Base-by-base conservation (phyloP, 768 basidiomycete genomes). In the Suillus brevipes region DNA sequence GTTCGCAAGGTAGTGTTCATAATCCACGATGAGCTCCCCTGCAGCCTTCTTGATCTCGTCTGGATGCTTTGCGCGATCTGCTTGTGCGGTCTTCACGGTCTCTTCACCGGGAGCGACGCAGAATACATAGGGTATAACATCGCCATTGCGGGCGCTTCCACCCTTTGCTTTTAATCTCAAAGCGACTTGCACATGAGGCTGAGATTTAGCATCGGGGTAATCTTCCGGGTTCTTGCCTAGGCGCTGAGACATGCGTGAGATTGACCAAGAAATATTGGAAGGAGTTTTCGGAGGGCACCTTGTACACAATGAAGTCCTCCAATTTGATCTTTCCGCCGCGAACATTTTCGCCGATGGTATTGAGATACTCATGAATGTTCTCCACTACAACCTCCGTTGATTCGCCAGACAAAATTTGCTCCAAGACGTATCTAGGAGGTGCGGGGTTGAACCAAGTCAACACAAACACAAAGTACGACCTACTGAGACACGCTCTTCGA, bases 161-260 rank as follows among this genome's bases (percentile, higher is more conserved):
- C 95, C 94, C 67, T 86, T 91, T 6, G 87, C 82, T 78, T 95
- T 96, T 89, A 97, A 86, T 45, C 92, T 85, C 58, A 97, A 79
- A 0, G 96, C 97, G 20, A 99, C 97, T 72, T 97, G 95, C 1
- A 99, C 97, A 71, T 99, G 97, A 2, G 97, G 97, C 70, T 96
- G 96, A 45, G 83, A 88, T 78, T 98, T 98, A 8, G 87, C 91
- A 73, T 99, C 97, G 0, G 97, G 96, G 73, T 98, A 99, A 71
- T 97, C 96, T 70, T 97, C 92, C 0, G 97, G 97, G 67, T 94
- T 94, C 81, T 98, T 99, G 16, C 97, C 94, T 62, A 99, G 82
- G 62, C 97, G 91, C 95, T 97, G 72, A 37, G 58, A 37, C 42
- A 10, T 34, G 1, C 61, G n/a, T 28, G 3, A 57, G 43, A 50